Evolutionary conservation across 2,329 filamentous ascomycete species (phyloP).

Genomic region (Fusarium proliferatum): DNA sequence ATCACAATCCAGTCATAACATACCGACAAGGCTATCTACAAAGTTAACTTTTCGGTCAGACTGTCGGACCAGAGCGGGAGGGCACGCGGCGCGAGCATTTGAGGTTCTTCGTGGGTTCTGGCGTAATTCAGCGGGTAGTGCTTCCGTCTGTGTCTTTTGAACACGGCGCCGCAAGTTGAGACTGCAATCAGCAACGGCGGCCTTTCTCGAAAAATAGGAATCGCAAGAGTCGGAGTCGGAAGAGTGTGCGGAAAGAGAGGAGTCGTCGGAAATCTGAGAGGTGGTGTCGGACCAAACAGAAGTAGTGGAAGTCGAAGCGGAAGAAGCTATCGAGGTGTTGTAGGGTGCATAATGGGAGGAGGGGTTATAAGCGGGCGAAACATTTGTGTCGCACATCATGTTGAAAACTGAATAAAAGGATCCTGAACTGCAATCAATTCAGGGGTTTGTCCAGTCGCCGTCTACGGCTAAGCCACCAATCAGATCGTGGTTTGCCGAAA

Average conservation of each 20-base stretch:
- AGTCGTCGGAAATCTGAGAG: slow-evolving; percentile 76
- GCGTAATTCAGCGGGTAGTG: slow-evolving; percentile 70
- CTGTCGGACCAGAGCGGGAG: slow-evolving; percentile 84
- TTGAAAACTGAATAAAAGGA: slow-evolving; percentile 55
- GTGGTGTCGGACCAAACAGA: slow-evolving; percentile 82
- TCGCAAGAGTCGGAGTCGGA: slow-evolving; percentile 65
- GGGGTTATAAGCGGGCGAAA: slow-evolving; percentile 62
- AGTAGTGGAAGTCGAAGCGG: slow-evolving; percentile 78
- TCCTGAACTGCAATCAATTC: slow-evolving; percentile 50
- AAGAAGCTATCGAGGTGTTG: slow-evolving; percentile 76
- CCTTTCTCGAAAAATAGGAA: slow-evolving; percentile 51
- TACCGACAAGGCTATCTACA: slow-evolving; percentile 97
- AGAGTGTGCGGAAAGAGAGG: slow-evolving; percentile 70
- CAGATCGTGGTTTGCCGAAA: slow-evolving; percentile 54
- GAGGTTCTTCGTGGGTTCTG: slow-evolving; percentile 71
- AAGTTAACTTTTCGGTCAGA: slow-evolving; percentile 93
- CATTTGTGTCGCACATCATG: slow-evolving; percentile 67
- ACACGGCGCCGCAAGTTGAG: slow-evolving; percentile 39
- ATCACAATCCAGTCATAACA: slow-evolving; percentile 59
- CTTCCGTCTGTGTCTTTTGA: slow-evolving; percentile 50
- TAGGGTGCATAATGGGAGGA: slow-evolving; percentile 68
- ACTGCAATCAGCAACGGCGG: slow-evolving; percentile 36
- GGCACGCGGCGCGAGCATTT: slow-evolving; percentile 67
- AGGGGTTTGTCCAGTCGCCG: slow-evolving; percentile 64
- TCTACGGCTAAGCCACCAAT: slow-evolving; percentile 62